phyloP scores from a whole-genome alignment of 2,329 filamentous ascomycete genomes.

The Rosellinia necatrix region DNA sequence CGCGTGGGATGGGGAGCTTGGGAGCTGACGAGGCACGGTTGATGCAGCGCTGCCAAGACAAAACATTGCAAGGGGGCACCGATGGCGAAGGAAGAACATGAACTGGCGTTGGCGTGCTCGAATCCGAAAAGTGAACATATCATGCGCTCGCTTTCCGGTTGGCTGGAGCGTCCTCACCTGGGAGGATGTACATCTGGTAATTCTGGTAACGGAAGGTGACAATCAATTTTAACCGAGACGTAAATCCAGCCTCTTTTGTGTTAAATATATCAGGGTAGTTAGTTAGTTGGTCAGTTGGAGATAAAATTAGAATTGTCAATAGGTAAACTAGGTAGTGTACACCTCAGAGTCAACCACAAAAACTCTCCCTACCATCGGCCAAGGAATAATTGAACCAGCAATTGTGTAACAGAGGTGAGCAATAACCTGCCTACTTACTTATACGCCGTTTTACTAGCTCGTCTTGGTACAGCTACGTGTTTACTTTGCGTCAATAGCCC shows the following conservation, averaged over 20 bases:
- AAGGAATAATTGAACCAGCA: too few relatives aligned
- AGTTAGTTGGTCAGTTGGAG: not conserved
- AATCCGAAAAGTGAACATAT: not conserved
- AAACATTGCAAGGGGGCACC: slow-evolving; percentile 16
- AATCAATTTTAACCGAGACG: slow-evolving; percentile 20
- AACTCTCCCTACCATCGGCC: too few relatives aligned
- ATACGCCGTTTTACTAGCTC: too few relatives aligned
- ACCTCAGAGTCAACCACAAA: too few relatives aligned
- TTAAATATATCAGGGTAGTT: not conserved
- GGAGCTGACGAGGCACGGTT: slow-evolving; percentile 33
- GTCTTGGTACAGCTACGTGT: slow-evolving; percentile 16
- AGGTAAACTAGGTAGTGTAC: too few relatives aligned
- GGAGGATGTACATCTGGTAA: slow-evolving; percentile 3
- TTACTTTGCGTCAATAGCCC: not conserved
- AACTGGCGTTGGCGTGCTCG: slow-evolving; percentile 16
- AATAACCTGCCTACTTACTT: too few relatives aligned
- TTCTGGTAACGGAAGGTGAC: slow-evolving; percentile 19
- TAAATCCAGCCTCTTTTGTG: slow-evolving; percentile 8
- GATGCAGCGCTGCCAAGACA: slow-evolving; percentile 25
- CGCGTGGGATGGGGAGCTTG: too few relatives aligned
- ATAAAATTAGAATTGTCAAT: slow-evolving; percentile 18
- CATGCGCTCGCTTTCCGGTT: slow-evolving; percentile 20
- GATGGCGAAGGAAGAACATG: not conserved
- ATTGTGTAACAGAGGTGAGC: too few relatives aligned
- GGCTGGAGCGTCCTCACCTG: slow-evolving; percentile 8